Evolutionary conservation across 2,329 filamentous ascomycete species (phyloP).

Genomic region (Talaromyces amestolkiae): DNA sequence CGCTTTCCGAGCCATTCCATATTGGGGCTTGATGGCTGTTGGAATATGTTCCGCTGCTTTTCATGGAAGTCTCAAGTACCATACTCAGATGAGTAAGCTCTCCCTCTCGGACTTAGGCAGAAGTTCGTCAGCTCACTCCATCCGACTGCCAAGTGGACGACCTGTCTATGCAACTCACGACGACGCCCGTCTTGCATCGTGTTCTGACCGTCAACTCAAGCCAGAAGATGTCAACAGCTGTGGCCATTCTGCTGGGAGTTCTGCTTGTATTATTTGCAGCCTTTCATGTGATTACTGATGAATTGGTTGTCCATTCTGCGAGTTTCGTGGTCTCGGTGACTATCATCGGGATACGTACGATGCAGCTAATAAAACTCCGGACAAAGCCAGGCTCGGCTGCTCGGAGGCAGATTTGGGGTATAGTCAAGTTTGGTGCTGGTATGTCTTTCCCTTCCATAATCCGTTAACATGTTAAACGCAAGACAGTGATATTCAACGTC

Average conservation of each 20-base stretch:
- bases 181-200: slow-evolving; percentile 44
- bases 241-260: background rate
- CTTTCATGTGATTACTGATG: slow-evolving; percentile 45
- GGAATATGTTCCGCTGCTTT: slow-evolving; percentile 12
- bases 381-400: background rate
- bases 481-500: slow-evolving; percentile 33
- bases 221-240: slow-evolving; percentile 25
- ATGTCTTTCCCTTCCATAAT: background rate
- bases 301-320: slow-evolving; percentile 42
- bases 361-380: slow-evolving; percentile 28
- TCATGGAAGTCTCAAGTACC: slow-evolving; percentile 16
- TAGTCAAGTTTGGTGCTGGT: slow-evolving; percentile 1
- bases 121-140: background rate
- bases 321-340: slow-evolving; percentile 38
- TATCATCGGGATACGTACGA: slow-evolving; percentile 33
- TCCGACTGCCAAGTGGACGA: slow-evolving; percentile 36
- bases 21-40: slow-evolving; percentile 37
- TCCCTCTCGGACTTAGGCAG: too few relatives aligned
- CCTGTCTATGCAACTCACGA: slow-evolving; percentile 44
- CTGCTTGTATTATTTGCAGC: slow-evolving; percentile 37
- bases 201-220: slow-evolving; percentile 37
- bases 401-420: background rate
- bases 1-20: slow-evolving; percentile 34
- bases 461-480: background rate
- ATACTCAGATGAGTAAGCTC: slow-evolving; percentile 16